Conservation (phyloP, 352 stramenopile species). For the Pythium vanterpoolii region DNA sequence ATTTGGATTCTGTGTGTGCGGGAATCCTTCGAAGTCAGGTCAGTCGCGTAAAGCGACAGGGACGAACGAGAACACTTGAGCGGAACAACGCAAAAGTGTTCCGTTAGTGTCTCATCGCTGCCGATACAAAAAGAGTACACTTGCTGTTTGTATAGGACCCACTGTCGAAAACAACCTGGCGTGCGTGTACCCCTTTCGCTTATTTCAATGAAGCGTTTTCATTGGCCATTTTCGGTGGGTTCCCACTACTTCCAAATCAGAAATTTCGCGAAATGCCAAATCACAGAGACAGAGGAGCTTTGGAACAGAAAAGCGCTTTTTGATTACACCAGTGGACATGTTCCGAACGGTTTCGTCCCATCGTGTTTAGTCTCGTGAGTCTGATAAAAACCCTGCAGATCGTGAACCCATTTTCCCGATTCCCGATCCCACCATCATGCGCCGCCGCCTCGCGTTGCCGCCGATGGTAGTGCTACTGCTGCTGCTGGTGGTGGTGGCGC, state of each 20-base stretch:
- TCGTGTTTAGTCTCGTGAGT: background rate
- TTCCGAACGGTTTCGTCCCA: background rate
- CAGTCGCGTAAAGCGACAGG: background rate
- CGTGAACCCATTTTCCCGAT: conserved; percentile 4
- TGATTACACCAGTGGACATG: background rate
- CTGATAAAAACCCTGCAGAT: background rate
- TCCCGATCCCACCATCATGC: background rate
- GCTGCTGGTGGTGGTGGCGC: conserved; percentile 3
- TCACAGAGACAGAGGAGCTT: too few species aligned
- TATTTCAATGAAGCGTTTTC: too few species aligned
- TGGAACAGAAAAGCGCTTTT: conserved; percentile 6
- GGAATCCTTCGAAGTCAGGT: background rate
- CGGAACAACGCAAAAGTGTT: conserved; percentile 5
- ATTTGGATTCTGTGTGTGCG: background rate
- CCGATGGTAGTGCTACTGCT: background rate
- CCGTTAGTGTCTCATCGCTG: background rate
- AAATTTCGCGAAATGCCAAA: too few species aligned
- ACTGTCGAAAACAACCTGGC: background rate
- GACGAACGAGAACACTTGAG: background rate
- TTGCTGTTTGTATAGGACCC: conserved; percentile 15
- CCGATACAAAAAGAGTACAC: conserved; percentile 18
- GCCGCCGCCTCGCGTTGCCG: too few species aligned
- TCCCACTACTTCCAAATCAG: background rate
- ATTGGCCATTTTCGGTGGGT: background rate
- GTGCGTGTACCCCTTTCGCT: too few species aligned